A percentile compares a stretch with the other conserved stretches of the same genome.
phyloP scores from a whole-genome alignment of 2,329 filamentous ascomycete species.

The Stachybotrys echinatus region DNA sequence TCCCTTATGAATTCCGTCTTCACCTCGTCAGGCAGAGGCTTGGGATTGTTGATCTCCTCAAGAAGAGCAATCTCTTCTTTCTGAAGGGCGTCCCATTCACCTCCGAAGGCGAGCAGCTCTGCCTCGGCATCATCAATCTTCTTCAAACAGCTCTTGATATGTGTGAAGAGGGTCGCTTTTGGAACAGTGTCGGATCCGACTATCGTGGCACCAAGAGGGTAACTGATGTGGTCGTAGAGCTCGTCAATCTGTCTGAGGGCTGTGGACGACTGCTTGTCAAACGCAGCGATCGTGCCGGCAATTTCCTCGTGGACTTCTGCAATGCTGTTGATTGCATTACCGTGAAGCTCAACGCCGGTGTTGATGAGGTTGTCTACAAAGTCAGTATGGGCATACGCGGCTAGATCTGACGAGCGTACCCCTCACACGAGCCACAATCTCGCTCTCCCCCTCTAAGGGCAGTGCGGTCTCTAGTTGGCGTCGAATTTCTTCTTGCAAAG shows the following conservation, averaged over 20 bases:
- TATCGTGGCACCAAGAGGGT: slow-evolving; percentile 24
- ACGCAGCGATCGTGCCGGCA: slow-evolving; percentile 10
- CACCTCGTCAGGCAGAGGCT: slow-evolving; percentile 8
- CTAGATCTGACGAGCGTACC: neutral
- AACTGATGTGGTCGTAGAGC: slow-evolving; percentile 24
- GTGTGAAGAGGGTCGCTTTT: slow-evolving; percentile 16
- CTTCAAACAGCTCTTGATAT: slow-evolving; percentile 17
- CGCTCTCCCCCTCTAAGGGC: neutral
- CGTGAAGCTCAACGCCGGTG: slow-evolving; percentile 13
- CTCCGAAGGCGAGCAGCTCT: neutral
- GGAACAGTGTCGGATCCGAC: slow-evolving; percentile 18
- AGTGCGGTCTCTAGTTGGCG: neutral
- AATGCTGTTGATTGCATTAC: slow-evolving; percentile 13
- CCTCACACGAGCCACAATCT: neutral
- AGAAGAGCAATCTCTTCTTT: slow-evolving; percentile 4
- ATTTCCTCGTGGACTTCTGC: slow-evolving; percentile 15
- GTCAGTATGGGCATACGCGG: neutral
- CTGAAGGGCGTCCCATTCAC: slow-evolving; percentile 19
- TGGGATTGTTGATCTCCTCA: slow-evolving; percentile 7
- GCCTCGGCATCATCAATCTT: slow-evolving; percentile 5
- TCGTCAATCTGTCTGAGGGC: slow-evolving; percentile 10
- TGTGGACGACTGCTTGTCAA: slow-evolving; percentile 11
- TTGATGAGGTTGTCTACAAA: neutral
- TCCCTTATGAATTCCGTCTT: neutral
- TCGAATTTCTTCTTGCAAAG: neutral